A percentile compares a stretch with the other conserved stretches of the same genome.
These are phyloP conservation scores for Adansonia madagascariensis DNA, from an alignment of 441 rosid genomes.

Conservation along the genomic window DNA sequence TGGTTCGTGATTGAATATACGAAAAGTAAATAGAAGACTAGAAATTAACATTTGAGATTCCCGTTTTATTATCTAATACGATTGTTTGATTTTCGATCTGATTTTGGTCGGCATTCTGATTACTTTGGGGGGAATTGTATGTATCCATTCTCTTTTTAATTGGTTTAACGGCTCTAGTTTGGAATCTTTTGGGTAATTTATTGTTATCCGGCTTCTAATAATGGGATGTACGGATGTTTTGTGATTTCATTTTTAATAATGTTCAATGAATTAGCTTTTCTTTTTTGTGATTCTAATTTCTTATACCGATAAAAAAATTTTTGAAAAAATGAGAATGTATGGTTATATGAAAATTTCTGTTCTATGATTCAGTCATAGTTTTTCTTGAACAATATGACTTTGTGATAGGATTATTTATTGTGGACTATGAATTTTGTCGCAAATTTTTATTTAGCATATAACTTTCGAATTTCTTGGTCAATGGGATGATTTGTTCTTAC, in stretches of 20 bases:
- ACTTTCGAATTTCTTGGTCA: background rate
- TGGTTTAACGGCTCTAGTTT: background rate
- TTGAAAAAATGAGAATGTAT: background rate
- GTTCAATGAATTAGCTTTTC: background rate
- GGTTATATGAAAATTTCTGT: background rate
- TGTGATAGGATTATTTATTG: background rate
- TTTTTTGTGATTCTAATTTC: background rate
- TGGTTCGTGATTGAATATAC: background rate
- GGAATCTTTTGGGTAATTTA: background rate
- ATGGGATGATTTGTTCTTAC: background rate
- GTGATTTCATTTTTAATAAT: background rate
- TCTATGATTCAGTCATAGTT: background rate
- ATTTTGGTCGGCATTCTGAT: background rate
- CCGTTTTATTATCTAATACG: background rate
- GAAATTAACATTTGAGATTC: background rate
- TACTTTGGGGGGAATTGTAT: background rate
- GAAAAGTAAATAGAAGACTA: background rate
- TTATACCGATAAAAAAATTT: background rate
- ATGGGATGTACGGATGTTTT: constrained; percentile 4
- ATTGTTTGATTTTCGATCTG: background rate
- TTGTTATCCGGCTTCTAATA: background rate
- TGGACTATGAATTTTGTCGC: background rate
- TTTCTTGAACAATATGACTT: background rate
- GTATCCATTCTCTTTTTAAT: background rate
- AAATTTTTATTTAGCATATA: background rate